A percentile compares a stretch with the other conserved stretches of the same genome.
These are phyloP conservation scores for Lichina pygmaea DNA, from an alignment of 495 filamentous ascomycete genomes.

Conservation along the genomic window DNA sequence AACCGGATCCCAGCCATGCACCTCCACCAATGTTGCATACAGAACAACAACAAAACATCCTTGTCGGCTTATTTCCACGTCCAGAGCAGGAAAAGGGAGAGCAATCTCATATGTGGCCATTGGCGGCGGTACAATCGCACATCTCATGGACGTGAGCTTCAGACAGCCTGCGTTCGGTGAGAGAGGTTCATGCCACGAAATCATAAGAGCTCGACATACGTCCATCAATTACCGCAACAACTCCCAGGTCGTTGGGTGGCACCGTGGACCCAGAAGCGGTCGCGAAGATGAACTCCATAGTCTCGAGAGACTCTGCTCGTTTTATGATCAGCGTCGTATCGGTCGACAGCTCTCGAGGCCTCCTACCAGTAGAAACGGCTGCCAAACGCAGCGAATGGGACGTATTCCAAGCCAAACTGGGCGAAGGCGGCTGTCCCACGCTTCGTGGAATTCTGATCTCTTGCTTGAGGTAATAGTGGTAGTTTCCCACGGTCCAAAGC, in stretches of 20 bases:
- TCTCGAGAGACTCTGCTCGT: conserved; percentile 5
- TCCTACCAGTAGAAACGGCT: conserved; percentile 17
- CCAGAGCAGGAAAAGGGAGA: conserved; percentile 32
- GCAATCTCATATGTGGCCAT: conserved; percentile 62
- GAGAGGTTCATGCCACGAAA: too few species aligned
- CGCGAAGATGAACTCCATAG: conserved; percentile 41
- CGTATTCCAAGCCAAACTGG: conserved; percentile 46
- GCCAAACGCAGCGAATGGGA: conserved; percentile 49
- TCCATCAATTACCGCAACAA: conserved; percentile 73
- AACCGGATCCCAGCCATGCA: conserved; percentile 30
- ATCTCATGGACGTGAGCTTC: conserved; percentile 62
- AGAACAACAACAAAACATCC: conserved; percentile 46
- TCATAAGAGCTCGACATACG: conserved; percentile 15
- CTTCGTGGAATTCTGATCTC: conserved; percentile 19
- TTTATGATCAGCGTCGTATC: too few species aligned
- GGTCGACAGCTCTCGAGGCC: neutral
- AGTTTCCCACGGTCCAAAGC: conserved; percentile 93
- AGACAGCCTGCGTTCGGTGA: conserved; percentile 19
- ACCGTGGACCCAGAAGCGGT: conserved; percentile 37
- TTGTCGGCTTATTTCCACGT: conserved; percentile 44
- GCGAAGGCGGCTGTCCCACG: neutral
- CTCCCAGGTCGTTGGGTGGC: conserved; percentile 52
- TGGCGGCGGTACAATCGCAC: conserved; percentile 71
- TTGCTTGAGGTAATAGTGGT: conserved; percentile 97
- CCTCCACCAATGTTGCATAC: conserved; percentile 29